Percentiles rank a stretch among this genome's conserved stretches.
Conservation (phyloP, 345 rosid genomes). For the Firmiana major region DNA sequence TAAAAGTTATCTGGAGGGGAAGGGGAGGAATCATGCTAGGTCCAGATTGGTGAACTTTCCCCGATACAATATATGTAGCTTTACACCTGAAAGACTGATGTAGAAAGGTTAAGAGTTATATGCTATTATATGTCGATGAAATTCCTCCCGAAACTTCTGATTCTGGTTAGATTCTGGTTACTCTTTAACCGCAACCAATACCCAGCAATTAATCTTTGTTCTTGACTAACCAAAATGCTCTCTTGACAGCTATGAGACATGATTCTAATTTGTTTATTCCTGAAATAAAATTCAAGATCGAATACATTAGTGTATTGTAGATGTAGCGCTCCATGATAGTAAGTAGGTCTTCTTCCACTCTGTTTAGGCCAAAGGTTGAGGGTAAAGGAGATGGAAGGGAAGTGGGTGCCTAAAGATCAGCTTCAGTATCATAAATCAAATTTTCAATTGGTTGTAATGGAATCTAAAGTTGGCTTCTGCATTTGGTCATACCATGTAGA, state of each 20-base stretch:
- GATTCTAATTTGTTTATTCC: not conserved
- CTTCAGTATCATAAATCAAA: not conserved
- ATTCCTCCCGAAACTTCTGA: not conserved
- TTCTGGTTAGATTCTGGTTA: not conserved
- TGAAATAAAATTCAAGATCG: not conserved
- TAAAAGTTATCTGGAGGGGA: not conserved
- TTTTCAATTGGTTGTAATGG: not conserved
- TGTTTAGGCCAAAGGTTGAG: not conserved
- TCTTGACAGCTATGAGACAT: not conserved
- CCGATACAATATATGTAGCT: not conserved
- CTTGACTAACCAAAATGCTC: not conserved
- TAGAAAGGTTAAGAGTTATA: not conserved
- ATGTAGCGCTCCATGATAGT: not conserved
- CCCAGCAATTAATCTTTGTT: not conserved
- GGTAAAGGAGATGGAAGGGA: not conserved
- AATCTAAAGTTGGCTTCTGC: not conserved
- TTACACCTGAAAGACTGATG: not conserved
- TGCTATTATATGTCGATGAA: no score
- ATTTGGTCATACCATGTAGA: not conserved
- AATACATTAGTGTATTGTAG: not conserved
- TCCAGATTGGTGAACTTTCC: not conserved
- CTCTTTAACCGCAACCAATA: not conserved
- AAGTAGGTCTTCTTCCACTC: not conserved
- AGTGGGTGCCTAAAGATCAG: not conserved
- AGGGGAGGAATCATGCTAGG: no score